Evolutionary conservation across 495 filamentous ascomycete species (phyloP).

Genomic region (Podospora pseudocomata): DNA sequence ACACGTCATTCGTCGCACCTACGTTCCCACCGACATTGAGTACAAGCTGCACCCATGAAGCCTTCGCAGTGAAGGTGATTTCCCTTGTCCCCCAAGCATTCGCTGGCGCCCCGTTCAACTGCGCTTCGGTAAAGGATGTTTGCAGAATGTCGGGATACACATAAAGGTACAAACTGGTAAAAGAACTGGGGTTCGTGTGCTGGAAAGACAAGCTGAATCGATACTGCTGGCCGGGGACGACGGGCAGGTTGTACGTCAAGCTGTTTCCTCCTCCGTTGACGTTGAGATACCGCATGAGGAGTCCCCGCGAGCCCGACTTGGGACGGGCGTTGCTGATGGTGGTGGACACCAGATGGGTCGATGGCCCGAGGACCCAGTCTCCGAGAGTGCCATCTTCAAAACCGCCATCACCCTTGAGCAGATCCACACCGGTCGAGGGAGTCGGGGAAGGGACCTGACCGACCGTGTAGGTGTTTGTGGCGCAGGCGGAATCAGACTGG

Average conservation of each 20-base stretch:
- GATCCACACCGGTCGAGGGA: neutral
- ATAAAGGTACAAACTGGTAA: neutral
- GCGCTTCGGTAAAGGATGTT: neutral
- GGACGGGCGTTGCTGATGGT: neutral
- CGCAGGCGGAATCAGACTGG: neutral
- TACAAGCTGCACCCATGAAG: neutral
- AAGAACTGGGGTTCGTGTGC: neutral
- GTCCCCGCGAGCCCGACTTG: neutral
- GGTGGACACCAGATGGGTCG: neutral
- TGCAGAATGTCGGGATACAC: neutral
- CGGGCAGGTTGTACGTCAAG: neutral
- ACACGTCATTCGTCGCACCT: neutral
- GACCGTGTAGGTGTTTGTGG: neutral
- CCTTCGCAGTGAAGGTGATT: neutral
- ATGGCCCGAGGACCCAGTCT: neutral
- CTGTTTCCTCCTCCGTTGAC: neutral
- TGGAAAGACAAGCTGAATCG: neutral
- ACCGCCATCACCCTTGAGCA: neutral
- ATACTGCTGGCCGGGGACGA: neutral
- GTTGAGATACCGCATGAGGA: neutral
- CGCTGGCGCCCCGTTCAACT: neutral
- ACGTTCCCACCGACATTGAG: neutral
- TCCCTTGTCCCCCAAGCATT: neutral
- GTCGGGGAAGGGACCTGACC: neutral
- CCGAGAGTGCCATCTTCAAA: neutral